Conservation (phyloP, 805 yeast species). For the Teunomyces pallodes region DNA sequence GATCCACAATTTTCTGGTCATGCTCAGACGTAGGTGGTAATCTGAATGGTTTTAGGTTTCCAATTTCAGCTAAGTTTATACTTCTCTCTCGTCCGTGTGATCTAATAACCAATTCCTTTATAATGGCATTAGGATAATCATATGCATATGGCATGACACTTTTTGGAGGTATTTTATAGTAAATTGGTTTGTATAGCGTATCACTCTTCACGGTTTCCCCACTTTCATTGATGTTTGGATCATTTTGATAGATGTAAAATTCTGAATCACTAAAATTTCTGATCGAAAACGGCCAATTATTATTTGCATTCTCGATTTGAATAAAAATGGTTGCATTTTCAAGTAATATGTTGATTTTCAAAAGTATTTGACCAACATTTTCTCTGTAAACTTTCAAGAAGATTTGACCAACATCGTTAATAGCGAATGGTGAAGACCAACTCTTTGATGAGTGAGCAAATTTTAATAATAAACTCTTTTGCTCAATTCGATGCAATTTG, state of each 20-base stretch:
- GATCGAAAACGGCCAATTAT: conserved; percentile 90
- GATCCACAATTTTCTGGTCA: conserved; percentile 61
- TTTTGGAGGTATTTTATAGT: conserved; percentile 77
- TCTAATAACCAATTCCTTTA: conserved; percentile 75
- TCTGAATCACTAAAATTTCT: conserved; percentile 88
- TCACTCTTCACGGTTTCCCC: conserved; percentile 50
- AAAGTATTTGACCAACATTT: conserved; percentile 62
- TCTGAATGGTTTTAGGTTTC: conserved; percentile 83
- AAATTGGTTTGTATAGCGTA: conserved; percentile 68
- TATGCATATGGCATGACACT: conserved; percentile 98
- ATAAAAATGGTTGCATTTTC: conserved; percentile 82
- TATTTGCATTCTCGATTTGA: conserved; percentile 66
- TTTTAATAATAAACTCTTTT: conserved; percentile 61
- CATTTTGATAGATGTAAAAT: conserved; percentile 80
- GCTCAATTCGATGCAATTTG: conserved; percentile 52
- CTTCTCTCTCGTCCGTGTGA: conserved; percentile 72
- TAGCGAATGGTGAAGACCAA: conserved; percentile 87
- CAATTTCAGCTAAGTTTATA: conserved; percentile 89
- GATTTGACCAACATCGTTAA: conserved; percentile 81
- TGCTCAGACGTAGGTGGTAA: conserved; percentile 48
- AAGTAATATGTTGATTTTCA: conserved; percentile 71
- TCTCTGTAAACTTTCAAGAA: conserved; percentile 67
- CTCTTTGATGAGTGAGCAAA: conserved; percentile 54
- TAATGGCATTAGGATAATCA: conserved; percentile 91
- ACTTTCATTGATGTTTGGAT: conserved; percentile 69